Base-by-base conservation (phyloP, 805 yeast genomes). In the Candida anglica region DNA sequence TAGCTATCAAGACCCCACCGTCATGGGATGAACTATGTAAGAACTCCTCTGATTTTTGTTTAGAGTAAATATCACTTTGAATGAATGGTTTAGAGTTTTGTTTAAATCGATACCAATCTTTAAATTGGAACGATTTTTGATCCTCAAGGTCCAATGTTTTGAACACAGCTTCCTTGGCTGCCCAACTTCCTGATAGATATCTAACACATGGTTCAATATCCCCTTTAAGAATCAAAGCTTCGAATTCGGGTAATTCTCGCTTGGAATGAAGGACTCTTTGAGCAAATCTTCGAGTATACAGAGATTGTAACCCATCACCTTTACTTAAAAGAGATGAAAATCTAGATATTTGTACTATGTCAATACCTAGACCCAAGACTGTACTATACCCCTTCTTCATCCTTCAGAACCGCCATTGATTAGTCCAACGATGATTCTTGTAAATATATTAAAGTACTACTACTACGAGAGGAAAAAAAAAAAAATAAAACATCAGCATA, bases 91-190 rank as follows among this genome's bases (percentile, higher is more conserved):
- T 58, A 1, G 81, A 75, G 20, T 56, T 33, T 1, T 26, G 36
- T 32, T 66, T 62, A 8, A 27, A 29, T 27, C 78, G 70, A 47
- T 63, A 76, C 88, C 93, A 85, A 3, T 75, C 52, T 6, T 60
- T 68, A 62, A 85, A 81, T 18, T 48, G 52, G 48, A 82, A 83
- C 2, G 6, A 6, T n/a, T 32, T 32, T 51, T 85, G 93, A 25
- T 71, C 74, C 3, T 40, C 41, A 1, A 45, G 33, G 30, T 68
- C 73, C 37, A 85, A 52, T 0, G 80, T 66, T 52, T 85, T 85
- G 52, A 63, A 85, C 6, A 82, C 48, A 1, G 93, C 89, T 46
- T 85, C 94, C 43, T 85, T 85, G 6, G 74, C 60, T 7, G 87
- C 80, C 94, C 94, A 85, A 14, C 56, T 45, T 2, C 77, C 75